Percentiles rank a stretch among this genome's conserved stretches.
phyloP scores from a whole-genome alignment of 371 early-diverging fungal genomes.

The Apophysomyces sp. region DNA sequence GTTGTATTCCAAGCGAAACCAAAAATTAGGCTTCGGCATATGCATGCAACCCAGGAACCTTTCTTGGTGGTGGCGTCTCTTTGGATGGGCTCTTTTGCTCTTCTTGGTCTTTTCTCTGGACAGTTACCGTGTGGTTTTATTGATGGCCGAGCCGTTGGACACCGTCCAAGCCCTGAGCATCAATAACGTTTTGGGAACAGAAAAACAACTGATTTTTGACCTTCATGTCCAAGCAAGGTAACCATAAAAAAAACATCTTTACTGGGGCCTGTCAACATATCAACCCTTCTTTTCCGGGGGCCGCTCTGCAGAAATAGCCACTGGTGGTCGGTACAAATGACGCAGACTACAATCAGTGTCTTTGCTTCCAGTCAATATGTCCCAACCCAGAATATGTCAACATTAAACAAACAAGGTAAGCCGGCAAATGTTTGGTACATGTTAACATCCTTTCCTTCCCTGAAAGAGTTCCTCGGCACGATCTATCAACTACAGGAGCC shows the following conservation, averaged over 20 bases:
- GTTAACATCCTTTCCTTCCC: no score
- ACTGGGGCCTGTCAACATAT: no score
- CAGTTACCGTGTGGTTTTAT: conserved; percentile 15
- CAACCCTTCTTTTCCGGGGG: not conserved
- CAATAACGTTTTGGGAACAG: conserved; percentile 59
- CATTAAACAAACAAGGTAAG: not conserved
- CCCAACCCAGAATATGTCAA: conserved; percentile 6
- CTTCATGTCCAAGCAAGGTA: conserved; percentile 43
- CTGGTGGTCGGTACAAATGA: conserved; percentile 23
- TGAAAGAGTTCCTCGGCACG: conserved; percentile 53
- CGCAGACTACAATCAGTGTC: conserved; percentile 47
- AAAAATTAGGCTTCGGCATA: conserved; percentile 2
- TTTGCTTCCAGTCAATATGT: conserved; percentile 51
- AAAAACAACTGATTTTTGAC: conserved; percentile 59
- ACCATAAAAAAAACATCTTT: not conserved
- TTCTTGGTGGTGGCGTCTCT: not conserved
- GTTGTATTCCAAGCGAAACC: not conserved
- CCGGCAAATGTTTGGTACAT: no score
- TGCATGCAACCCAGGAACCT: not conserved
- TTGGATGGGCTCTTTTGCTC: conserved; percentile 1
- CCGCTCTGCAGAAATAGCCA: conserved; percentile 14
- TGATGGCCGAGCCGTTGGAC: conserved; percentile 27
- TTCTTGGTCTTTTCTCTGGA: conserved; percentile 6
- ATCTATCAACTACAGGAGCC: conserved; percentile 53
- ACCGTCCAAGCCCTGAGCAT: conserved; percentile 38